These are phyloP conservation scores for Penicillium sp. DNA, from an alignment of 2,329 filamentous ascomycete genomes.

Conservation along the genomic window DNA sequence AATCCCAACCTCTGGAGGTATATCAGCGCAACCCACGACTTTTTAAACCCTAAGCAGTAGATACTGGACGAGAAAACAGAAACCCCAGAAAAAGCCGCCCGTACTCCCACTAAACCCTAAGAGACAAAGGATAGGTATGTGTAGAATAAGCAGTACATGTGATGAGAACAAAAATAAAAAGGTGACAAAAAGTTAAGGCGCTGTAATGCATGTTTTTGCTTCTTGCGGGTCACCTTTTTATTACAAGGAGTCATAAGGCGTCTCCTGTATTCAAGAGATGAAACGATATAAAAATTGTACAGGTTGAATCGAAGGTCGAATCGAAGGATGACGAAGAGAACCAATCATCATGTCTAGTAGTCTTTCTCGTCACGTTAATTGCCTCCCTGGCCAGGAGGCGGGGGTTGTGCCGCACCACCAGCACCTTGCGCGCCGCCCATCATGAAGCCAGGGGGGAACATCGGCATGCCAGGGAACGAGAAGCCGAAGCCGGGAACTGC, in stretches of 20 bases:
- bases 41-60: not conserved
- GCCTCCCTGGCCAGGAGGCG: conserved; percentile 44
- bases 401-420: conserved; percentile 39
- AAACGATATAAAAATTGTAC: conserved; percentile 21
- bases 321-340: conserved; percentile 13
- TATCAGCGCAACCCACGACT: not conserved
- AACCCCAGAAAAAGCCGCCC: not conserved
- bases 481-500: conserved; percentile 62
- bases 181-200: not conserved
- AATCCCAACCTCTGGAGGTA: not conserved
- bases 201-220: not conserved
- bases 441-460: conserved; percentile 55
- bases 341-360: conserved; percentile 14
- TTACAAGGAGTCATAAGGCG: not conserved
- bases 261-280: not conserved
- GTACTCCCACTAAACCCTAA: not conserved
- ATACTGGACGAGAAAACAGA: not conserved
- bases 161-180: not conserved
- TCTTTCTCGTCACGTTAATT: conserved; percentile 6
- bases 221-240: not conserved
- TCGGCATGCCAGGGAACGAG: conserved; percentile 55
- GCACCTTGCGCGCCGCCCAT: conserved; percentile 44
- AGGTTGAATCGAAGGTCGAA: conserved; percentile 16
- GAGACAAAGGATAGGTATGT: not conserved
- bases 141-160: not conserved